Base-by-base conservation (phyloP, 352 stramenopile species). In the Phytophthora pisi region DNA sequence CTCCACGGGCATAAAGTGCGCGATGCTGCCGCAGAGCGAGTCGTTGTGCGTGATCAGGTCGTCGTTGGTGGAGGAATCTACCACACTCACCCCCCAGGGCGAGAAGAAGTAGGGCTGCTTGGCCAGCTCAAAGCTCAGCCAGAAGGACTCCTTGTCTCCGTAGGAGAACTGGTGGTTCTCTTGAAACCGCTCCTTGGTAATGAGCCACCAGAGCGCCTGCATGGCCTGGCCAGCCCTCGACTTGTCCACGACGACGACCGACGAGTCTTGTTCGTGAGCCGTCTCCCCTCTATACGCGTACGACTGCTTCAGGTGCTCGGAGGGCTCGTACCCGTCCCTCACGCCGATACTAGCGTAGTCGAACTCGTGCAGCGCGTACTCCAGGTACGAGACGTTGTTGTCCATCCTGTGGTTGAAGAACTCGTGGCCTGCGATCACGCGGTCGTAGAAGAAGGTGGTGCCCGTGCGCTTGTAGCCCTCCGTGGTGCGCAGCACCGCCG, bases 391-490 rank as follows among this genome's bases (percentile, higher is more conserved):
- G 47, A 68, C 51, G 26, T 72, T 63, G 56, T 70, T 69, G 6
- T 74, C 53, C 40, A 85, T 56, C 26, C 75, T 42, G 10, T 81
- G 53, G 38, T 71, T 73, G 24, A 78, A 70, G 26, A 77, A 75
- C 3, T 73, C n/a, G 23, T 78, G 42, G 8, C 74, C 50, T 3
- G 54, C 57, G 30, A 82, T 62, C 43, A 84, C 77, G 31, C 77
- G 81, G 66, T 92, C 81, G 65, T 90, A 89, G 64, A 92, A 92
- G 66, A 92, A 92, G 5, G 81, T 75, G 18, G 84, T 90, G 8
- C 81, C 79, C 24, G 64, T 85, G 8, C 40, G 38, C 7, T 73
- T 56, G 72, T 92, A 92, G 4, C 67, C 76, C 0, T 63, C 55
- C 3, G 64, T 79, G 7, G 63, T 58, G 2, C 77, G 63, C 9